phyloP scores from a whole-genome alignment of 352 stramenopile genomes.

The Globisporangium sylvaticum region DNA sequence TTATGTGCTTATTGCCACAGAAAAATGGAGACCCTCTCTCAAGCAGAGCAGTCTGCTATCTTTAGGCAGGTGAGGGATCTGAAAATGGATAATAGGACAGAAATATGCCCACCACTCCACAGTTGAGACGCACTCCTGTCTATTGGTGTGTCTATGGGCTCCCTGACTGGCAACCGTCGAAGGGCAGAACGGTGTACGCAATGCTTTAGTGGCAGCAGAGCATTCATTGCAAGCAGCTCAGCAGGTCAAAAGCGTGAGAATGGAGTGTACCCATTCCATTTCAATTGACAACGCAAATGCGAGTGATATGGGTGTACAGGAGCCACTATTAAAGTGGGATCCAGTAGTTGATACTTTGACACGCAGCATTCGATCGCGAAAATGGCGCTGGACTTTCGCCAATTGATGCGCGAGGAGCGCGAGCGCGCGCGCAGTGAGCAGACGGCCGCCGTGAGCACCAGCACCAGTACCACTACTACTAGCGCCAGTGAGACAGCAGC shows the following conservation, averaged over 20 bases:
- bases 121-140: neutral
- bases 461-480: neutral
- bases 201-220: no score
- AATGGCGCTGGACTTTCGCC: constrained; percentile 40
- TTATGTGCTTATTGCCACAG: neutral
- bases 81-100: neutral
- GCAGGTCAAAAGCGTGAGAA: no score
- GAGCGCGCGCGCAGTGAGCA: constrained; percentile 27
- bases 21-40: neutral
- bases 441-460: neutral
- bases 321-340: neutral
- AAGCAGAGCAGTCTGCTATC: neutral
- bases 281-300: neutral
- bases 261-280: neutral
- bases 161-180: no score
- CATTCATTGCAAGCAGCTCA: neutral
- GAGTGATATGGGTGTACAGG: neutral
- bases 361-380: neutral
- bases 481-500: neutral
- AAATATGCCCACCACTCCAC: neutral
- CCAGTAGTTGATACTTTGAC: neutral
- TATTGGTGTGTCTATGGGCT: no score
- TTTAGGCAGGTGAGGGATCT: no score
- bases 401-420: constrained; percentile 49
- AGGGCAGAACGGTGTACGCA: no score